These are phyloP conservation scores for Huntiella decipiens DNA, from an alignment of 2,329 filamentous ascomycete genomes.

Conservation along the genomic window DNA sequence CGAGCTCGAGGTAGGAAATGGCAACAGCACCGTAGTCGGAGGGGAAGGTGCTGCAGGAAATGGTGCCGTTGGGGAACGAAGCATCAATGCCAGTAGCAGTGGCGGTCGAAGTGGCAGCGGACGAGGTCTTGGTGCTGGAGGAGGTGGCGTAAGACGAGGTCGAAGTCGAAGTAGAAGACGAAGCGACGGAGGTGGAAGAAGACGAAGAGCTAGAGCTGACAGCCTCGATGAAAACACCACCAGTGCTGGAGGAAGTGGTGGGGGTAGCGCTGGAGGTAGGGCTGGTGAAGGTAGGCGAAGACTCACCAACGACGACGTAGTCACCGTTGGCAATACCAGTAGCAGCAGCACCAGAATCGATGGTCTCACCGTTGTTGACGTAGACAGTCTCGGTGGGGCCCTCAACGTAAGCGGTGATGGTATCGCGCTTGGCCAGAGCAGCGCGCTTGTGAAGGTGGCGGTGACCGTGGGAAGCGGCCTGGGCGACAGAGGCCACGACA, in stretches of 20 bases:
- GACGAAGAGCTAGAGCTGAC: conserved; percentile 11
- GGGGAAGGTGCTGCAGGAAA: conserved; percentile 58
- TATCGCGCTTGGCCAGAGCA: conserved; percentile 24
- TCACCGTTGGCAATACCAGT: conserved; percentile 51
- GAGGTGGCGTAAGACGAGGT: conserved; percentile 12
- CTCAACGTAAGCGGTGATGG: conserved; percentile 34
- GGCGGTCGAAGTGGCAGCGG: conserved; percentile 12
- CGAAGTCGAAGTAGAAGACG: background rate
- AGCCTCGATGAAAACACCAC: conserved; percentile 14
- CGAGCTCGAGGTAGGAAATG: conserved; percentile 47
- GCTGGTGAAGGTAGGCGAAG: conserved; percentile 24
- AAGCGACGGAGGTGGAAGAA: conserved; percentile 30
- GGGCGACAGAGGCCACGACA: conserved; percentile 9
- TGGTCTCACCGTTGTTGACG: conserved; percentile 37
- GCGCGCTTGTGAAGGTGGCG: conserved; percentile 10
- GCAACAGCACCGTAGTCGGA: conserved; percentile 60
- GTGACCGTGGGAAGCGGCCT: conserved; percentile 10
- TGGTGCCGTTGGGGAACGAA: conserved; percentile 56
- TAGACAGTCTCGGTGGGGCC: conserved; percentile 52
- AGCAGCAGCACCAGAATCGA: conserved; percentile 47
- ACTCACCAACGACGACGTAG: conserved; percentile 46
- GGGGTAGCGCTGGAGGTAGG: conserved; percentile 18
- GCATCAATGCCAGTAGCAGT: conserved; percentile 36
- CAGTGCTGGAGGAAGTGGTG: conserved; percentile 16
- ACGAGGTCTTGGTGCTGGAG: background rate